A percentile compares a stretch with the other conserved stretches of the same genome.
phyloP scores from a whole-genome alignment of 1,284 basidiomycete genomes.

The Rhizopogon parksii region DNA sequence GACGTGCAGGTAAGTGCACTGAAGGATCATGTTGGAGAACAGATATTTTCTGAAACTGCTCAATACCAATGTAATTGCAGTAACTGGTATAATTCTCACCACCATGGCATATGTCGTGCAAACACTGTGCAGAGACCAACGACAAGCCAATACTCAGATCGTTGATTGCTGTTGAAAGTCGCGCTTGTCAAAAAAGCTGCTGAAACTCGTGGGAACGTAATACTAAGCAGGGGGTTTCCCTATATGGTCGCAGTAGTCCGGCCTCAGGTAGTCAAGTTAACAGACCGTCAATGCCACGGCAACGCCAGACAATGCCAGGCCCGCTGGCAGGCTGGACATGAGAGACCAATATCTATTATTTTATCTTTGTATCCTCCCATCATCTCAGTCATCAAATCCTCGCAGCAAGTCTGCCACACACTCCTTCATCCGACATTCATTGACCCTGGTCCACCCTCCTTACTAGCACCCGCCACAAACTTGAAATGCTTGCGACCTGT shows the following conservation, averaged over 20 bases:
- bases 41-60: slow-evolving; percentile 66
- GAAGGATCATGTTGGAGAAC: slow-evolving; percentile 82
- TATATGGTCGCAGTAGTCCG: neutral
- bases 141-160: too few species aligned
- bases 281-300: too few species aligned
- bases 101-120: slow-evolving; percentile 10
- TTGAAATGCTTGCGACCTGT: slow-evolving; percentile 20
- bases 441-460: slow-evolving; percentile 1
- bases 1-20: slow-evolving; percentile 61
- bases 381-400: slow-evolving; percentile 4
- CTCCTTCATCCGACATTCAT: slow-evolving; percentile 8
- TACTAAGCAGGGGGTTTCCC: neutral
- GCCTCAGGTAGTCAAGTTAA: neutral
- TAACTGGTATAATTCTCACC: slow-evolving; percentile 13
- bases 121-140: neutral
- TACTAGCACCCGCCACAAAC: slow-evolving; percentile 6
- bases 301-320: too few species aligned
- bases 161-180: too few species aligned
- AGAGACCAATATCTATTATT: too few species aligned
- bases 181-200: neutral
- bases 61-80: slow-evolving; percentile 6
- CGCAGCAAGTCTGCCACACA: neutral
- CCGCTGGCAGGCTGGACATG: too few species aligned
- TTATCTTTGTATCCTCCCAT: slow-evolving; percentile 15
- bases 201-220: neutral